Evolutionary conservation across 345 rosid genomes (phyloP).

Genomic region (Mallotus nudiflorus): DNA sequence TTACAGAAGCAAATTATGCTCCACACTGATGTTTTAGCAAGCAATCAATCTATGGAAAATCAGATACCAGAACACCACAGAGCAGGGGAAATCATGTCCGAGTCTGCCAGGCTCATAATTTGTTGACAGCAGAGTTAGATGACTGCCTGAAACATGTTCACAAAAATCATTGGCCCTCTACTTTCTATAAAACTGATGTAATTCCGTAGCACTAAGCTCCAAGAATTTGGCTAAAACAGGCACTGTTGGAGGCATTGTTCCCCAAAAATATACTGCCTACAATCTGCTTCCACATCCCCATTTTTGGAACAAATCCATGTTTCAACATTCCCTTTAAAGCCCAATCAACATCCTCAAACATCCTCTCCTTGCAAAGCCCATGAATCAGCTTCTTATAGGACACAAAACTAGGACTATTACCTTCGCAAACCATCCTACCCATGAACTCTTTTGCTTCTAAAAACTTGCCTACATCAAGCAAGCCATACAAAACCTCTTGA

Average conservation of each 20-base stretch:
- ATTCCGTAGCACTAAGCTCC: background rate
- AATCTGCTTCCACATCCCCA: slow-evolving; percentile 68
- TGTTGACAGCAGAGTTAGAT: too few species aligned
- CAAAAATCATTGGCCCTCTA: too few species aligned
- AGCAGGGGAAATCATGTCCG: too few species aligned
- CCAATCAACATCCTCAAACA: slow-evolving; percentile 61
- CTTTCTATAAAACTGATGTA: too few species aligned
- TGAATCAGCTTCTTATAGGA: slow-evolving; percentile 63
- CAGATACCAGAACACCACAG: too few species aligned
- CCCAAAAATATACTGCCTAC: slow-evolving; percentile 35
- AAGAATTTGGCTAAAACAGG: background rate
- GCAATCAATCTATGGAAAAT: too few species aligned
- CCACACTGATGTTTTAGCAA: too few species aligned
- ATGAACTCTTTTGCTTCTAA: slow-evolving; percentile 57
- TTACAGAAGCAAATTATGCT: too few species aligned
- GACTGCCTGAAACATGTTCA: too few species aligned
- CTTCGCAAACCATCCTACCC: slow-evolving; percentile 55
- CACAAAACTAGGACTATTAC: slow-evolving; percentile 59
- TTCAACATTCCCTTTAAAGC: slow-evolving; percentile 67
- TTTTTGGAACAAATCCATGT: slow-evolving; percentile 77
- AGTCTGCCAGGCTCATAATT: too few species aligned
- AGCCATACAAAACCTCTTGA: slow-evolving; percentile 78
- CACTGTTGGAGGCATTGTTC: background rate
- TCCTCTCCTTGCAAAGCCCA: slow-evolving; percentile 54
- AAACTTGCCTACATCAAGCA: slow-evolving; percentile 57